Base-by-base conservation (phyloP, 225 moss, liverwort and hornwort genomes). In the Ulota crispa region DNA sequence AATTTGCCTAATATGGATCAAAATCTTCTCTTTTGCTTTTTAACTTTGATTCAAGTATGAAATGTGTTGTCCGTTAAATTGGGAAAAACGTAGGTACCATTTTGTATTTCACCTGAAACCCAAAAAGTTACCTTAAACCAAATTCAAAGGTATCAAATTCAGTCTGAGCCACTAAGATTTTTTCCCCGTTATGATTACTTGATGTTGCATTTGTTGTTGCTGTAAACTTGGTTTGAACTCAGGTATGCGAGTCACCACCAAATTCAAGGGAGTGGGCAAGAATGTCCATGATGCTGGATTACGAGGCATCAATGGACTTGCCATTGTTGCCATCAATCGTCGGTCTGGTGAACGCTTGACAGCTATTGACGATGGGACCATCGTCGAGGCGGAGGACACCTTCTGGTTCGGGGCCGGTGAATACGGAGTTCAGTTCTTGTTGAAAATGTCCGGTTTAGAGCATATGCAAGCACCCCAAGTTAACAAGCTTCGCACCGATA, bases 381-480 rank as follows among this genome's bases (percentile, higher is more conserved):
- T 79, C 12, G 82, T 86, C 55, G 78, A 86, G 69, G 42, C 63
- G 8, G 78, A 70, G 1, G 86, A 82, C 27, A 78, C 1, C 3
- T 0, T 82, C 18, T 86, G 86, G 78, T 86, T 86, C 3, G 82
- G 68, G 0, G 86, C 78, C 8, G 23, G 64, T 19, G 86, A 82
- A 0, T 62, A 21, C 26, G 86, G 82, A 16, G 82, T 86, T 11
- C 73, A 78, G 20, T 86, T 86, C 21, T 69, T 86, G 86, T 68
- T 86, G 34, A 82, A 86, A 56, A 70, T 86, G 27, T 0, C n/a
- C 5, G 86, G 86, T 11, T 61, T 86, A 23, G 82, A 82, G 11
- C 86, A 86, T 18, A 78, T 23, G n/a, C 86, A 86, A 62, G 86
- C 86, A 32, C 15, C 78, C 2, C 82, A 86, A 64, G 27, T 86